Evolutionary conservation across 2,329 filamentous ascomycete species (phyloP), one percentile per base, ranked within the genome.

Genomic region (Cytospora piceicola): DNA sequence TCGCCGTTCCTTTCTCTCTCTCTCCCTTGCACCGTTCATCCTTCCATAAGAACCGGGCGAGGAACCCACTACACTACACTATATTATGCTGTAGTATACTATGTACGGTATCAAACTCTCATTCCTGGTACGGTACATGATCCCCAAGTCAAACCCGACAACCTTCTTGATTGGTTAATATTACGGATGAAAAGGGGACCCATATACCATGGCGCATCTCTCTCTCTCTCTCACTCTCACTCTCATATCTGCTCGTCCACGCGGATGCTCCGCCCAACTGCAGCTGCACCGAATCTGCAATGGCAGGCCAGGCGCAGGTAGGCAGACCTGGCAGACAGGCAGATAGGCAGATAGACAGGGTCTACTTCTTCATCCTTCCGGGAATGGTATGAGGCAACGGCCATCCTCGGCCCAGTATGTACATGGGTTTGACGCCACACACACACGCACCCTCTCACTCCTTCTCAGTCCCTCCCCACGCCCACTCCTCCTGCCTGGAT

Each of bases 401-500:
- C 36, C 36, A 58, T 58, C 56, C 46, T 14, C 56, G 39, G 36
- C 17, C 56, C 27, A 58, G 11, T 9, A 34, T 8, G 11, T 9
- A 34, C 32, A 34, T 34, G 32, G 32, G 9, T 29, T 14, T 4
- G 4, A 34, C 32, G 32, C 32, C 32, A 34, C 55, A 24, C 32
- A 24, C 6, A 30, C 55, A 11, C 22, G 2, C 39, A 39, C 20
- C 14, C 54, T 29, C 39, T 20, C 56, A 29, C 34, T 20, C 8
- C 34, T 39, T 15, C 17, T 4, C 42, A 46, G 14, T 27, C 56
- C 17, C 27, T 58, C 56, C 56, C 56, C 56, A 58, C 56, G 56
- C 56, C 8, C 27, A 22, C 56, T 58, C 39, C 56, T 46, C 56
- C 56, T 58, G 56, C 36, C 17, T 24, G 30, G 39, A 42, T 8